Base-by-base conservation (phyloP, 495 filamentous ascomycete genomes). In the Xylaria grammica region DNA sequence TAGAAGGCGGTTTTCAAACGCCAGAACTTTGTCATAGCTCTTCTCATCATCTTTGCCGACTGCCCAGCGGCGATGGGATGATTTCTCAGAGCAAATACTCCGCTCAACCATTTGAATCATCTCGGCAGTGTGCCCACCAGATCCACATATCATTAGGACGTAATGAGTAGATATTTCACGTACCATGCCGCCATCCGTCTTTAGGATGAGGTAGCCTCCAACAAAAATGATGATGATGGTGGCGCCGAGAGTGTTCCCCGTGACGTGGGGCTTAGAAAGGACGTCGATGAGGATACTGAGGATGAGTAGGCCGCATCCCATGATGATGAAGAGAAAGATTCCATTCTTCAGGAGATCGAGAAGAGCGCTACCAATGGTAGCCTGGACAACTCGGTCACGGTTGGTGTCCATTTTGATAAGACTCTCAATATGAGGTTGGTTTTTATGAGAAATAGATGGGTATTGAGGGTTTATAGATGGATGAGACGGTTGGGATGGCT, bases 91-190 rank as follows among this genome's bases (percentile, higher is more conserved):
- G 22, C 75, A 60, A 44, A 84, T 74, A 17, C 78, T 75, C 29
- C 82, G 78, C 26, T 82, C 74, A 26, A 98, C 81, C 76, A 96
- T 88, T 63, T 88, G 86, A 48, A 97, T 79, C 91, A 98, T 96
- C 79, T 99, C 95, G 13, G 91, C 86, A 1, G 94, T 97, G 79
- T 99, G 95, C 4, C 95, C 95, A 61, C 95, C 95, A 29, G 90
- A 94, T 42, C 95, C 95, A 56, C 97, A 89, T 55, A 97, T 86
- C 61, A 96, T 83, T 26, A 97, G 80, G 51, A 95, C 80, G 74
- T 93, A 93, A 34, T 86, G 84, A 24, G 84, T 54, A 34, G 48
- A 29, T 48, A 17, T 26, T 44, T 32, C 50, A 51, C 42, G 40
- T 63, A 62, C 52, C 52, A 32, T 11, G 26, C 40, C 30, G 9